Evolutionary conservation across 1,139 yeast species (phyloP), one percentile per base, ranked within the genome.

Genomic region (Chernovozyma aurita): DNA sequence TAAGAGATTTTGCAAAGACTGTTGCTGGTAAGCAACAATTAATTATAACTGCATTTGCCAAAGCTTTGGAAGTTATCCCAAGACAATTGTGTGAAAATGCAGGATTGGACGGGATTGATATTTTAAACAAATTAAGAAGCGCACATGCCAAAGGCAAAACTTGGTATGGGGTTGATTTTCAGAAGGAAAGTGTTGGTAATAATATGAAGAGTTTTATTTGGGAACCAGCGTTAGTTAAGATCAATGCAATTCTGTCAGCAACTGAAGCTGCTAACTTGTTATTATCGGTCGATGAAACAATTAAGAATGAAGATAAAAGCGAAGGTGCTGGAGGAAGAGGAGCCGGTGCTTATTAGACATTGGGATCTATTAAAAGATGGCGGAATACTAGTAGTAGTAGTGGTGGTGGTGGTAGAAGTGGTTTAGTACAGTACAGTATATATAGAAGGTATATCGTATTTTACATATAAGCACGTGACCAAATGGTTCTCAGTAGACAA

Each of bases 71-170:
- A 63, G 82, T 92, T 25, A 90, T 92, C 50, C 99, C 99, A 46
- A 83, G 97, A 59, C 98, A 92, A 58, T 72, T 92, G 48, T 90
- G 97, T 69, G 98, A 92, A 57, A 92, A 92, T 59, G 98, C 96
- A 13, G 99, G 99, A 7, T 83, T 94, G 51, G 98, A 92, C 59
- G 94, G 95, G 17, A 86, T 95, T 27, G 98, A 92, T 57, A 69
- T 92, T 43, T 77, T 92, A 50, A 94, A 92, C 61, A 80, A 83
- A 55, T 72, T 92, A 53, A 80, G 99, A 64, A 85, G 94, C 75
- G 83, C 86, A 28, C 98, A 92, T 57, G 95, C 95, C 36, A 85
- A 85, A 59, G 97, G 96, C 41, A 95, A 90, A 52, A 70, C 66
- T 34, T 86, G 95, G 90, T 82, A 73, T 43, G 99, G 99, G 46